Base-by-base conservation (phyloP, 257 asterid species). In the Osmanthus fragrans region DNA sequence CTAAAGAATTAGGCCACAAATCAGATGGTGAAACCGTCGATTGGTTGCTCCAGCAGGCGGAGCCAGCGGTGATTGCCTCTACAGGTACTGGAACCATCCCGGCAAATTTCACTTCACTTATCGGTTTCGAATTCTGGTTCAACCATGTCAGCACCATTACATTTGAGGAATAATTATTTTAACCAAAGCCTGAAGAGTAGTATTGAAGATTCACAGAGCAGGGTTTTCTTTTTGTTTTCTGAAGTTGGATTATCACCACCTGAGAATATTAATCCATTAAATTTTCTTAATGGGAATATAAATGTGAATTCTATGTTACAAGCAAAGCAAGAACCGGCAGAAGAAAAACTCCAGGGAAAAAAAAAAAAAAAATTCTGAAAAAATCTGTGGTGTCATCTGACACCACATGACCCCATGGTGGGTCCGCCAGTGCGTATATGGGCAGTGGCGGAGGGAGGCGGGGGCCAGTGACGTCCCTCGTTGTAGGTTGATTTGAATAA, bases 61-160 rank as follows among this genome's bases (percentile, higher is more conserved):
- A 93, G 86, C 97, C 97, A 4, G 71, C 97, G 2, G 97, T 93
- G 51, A 83, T 91, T 40, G 98, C 98, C 40, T 96, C 98, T 83
- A 93, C 98, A 0, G 97, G 97, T 0, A 90, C 96, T 19, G 98
- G 98, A 11, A 93, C 97, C 0, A 93, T 93, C 18, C 97, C 98
- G 7, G 97, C 98, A 0, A 93, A 93, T 37, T 88, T 90, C 47
- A 76, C 89, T 0, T 88, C 98, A 0, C 90, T 82, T 93, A 19
- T 90, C 98, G 0, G 79, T 81, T 16, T 29, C 96, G 42, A 90
- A 90, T 79, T 87, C 97, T 0, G 94, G 97, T 1, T 86, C 94
- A 1, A 89, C 86, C 29, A 68, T 90, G 21, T 90, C 94, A 0
- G 92, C 93, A 3, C 94, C 93, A 3, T 82, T 81, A 16, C 86